These are phyloP conservation scores for Kwoniella dejecticola DNA, from an alignment of 768 basidiomycete species.

Conservation along the genomic window DNA sequence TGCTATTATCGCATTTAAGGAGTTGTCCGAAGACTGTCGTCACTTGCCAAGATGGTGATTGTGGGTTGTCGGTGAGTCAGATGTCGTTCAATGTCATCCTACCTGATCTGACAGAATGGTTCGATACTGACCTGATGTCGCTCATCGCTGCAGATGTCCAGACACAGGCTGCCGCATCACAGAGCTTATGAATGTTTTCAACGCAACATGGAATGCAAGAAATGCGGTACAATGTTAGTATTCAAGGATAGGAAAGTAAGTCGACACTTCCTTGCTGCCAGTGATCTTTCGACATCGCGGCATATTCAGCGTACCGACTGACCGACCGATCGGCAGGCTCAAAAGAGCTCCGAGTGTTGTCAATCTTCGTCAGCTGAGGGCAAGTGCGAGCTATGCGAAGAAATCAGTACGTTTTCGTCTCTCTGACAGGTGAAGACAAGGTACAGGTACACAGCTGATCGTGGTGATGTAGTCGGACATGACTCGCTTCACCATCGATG, in stretches of 20 bases:
- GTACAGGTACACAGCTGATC: background rate
- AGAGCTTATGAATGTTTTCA: slow-evolving; percentile 46
- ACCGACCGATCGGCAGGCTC: slow-evolving; percentile 1
- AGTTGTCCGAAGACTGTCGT: slow-evolving; percentile 34
- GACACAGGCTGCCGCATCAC: slow-evolving; percentile 35
- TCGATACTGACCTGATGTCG: too few relatives aligned
- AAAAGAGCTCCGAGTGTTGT: slow-evolving; percentile 1
- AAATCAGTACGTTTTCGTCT: slow-evolving; percentile 29
- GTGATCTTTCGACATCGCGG: too few relatives aligned
- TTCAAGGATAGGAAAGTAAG: slow-evolving; percentile 35
- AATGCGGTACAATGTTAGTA: slow-evolving; percentile 32
- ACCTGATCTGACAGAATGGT: too few relatives aligned
- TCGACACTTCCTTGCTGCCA: too few relatives aligned
- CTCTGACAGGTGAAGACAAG: too few relatives aligned
- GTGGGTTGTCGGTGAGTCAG: slow-evolving; percentile 35
- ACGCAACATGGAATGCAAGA: slow-evolving; percentile 41
- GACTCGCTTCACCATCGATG: slow-evolving; percentile 28
- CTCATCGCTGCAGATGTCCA: slow-evolving; percentile 45
- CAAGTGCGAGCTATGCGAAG: slow-evolving; percentile 25
- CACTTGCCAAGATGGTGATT: slow-evolving; percentile 37
- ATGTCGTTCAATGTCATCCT: too few relatives aligned
- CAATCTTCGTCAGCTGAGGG: background rate
- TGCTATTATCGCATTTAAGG: slow-evolving; percentile 32
- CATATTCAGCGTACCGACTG: too few relatives aligned
- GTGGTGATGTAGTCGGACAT: slow-evolving; percentile 16